Conservation (phyloP, 2,329 filamentous ascomycete species). For the Lecanoromycetidae sp. region DNA sequence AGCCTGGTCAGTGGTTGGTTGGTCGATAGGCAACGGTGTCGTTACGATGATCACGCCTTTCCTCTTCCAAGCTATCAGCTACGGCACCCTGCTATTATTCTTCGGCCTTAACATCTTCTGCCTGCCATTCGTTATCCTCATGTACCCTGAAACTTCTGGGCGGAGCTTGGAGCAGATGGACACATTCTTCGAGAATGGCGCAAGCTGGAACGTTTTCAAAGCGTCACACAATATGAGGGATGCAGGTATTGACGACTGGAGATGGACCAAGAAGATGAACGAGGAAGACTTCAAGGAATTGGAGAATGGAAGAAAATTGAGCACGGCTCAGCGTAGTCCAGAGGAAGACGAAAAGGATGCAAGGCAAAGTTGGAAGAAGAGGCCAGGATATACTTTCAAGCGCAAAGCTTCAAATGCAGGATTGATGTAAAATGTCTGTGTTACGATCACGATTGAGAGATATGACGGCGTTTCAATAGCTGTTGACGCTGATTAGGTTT, state of each 20-base stretch:
- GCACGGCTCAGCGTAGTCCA: slow-evolving; percentile 13
- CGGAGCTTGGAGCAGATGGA: slow-evolving; percentile 19
- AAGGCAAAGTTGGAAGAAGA: slow-evolving; percentile 16
- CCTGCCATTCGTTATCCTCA: slow-evolving; percentile 19
- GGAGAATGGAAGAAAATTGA: slow-evolving; percentile 15
- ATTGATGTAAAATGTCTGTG: slow-evolving; percentile 14
- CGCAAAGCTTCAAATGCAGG: slow-evolving; percentile 18
- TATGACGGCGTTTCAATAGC: too few relatives aligned
- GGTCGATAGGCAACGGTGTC: slow-evolving; percentile 46
- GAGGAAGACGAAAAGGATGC: slow-evolving; percentile 19
- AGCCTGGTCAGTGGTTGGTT: slow-evolving; percentile 47
- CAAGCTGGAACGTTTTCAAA: slow-evolving; percentile 19
- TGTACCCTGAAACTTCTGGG: slow-evolving; percentile 20
- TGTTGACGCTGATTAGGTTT: too few relatives aligned
- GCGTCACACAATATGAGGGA: slow-evolving; percentile 17
- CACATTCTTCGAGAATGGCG: slow-evolving; percentile 18
- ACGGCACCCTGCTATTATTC: slow-evolving; percentile 19
- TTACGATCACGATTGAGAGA: too few relatives aligned
- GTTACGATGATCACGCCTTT: slow-evolving; percentile 37
- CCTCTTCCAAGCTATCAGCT: slow-evolving; percentile 19
- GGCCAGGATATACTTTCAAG: slow-evolving; percentile 17
- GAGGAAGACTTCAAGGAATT: slow-evolving; percentile 14
- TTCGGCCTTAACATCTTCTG: slow-evolving; percentile 20
- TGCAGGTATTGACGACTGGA: slow-evolving; percentile 18
- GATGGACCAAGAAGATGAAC: slow-evolving; percentile 19